Evolutionary conservation across 805 yeast species (phyloP).

Genomic region (Deakozyma indianensis): DNA sequence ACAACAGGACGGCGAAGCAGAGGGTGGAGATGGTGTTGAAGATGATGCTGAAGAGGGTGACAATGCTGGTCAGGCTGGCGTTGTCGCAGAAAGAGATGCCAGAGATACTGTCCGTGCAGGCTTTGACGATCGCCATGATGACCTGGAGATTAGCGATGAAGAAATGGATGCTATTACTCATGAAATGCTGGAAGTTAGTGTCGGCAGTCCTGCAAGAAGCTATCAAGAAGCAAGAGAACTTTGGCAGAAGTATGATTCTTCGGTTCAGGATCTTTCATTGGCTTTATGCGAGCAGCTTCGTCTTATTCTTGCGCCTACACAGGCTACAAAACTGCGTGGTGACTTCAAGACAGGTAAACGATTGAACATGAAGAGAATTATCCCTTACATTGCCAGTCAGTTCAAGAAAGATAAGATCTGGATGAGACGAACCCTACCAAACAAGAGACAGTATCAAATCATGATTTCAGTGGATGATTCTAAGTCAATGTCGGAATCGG

Average conservation of each 20-base stretch:
- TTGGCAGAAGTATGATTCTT: conserved; percentile 72
- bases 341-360: conserved; percentile 96
- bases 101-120: conserved; percentile 3
- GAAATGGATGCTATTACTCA: neutral
- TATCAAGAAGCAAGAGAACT: conserved; percentile 56
- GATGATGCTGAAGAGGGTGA: conserved; percentile 11
- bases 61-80: conserved; percentile 11
- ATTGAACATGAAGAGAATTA: conserved; percentile 91
- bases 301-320: conserved; percentile 84
- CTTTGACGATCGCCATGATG: neutral
- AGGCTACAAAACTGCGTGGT: conserved; percentile 89
- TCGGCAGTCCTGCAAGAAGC: conserved; percentile 29
- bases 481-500: conserved; percentile 90
- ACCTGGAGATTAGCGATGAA: neutral
- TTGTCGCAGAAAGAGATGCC: conserved; percentile 16
- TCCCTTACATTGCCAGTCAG: conserved; percentile 94
- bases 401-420: conserved; percentile 96
- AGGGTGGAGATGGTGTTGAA: conserved; percentile 19
- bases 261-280: conserved; percentile 80
- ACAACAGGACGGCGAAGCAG: conserved; percentile 15
- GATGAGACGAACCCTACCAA: conserved; percentile 94
- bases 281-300: conserved; percentile 86
- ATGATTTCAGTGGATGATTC: conserved; percentile 98
- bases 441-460: conserved; percentile 92
- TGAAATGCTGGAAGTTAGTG: conserved; percentile 2